Conservation (phyloP, 306 rosid species). For the Pterocarpus santalinus region DNA sequence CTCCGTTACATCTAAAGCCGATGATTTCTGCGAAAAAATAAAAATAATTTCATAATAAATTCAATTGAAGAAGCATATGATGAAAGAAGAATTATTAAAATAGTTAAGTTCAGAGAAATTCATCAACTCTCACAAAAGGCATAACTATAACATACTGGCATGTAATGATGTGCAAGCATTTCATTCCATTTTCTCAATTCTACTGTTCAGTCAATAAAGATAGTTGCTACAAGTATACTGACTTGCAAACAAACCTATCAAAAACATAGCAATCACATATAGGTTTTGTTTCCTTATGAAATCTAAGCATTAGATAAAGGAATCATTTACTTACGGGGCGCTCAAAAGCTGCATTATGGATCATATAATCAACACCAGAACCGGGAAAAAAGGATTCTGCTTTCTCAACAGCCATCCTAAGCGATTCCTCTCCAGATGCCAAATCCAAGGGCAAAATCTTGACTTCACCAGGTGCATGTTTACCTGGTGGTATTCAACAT, state of each 20-base stretch:
- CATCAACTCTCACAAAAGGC: conserved; percentile 7
- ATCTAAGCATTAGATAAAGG: conserved; percentile 27
- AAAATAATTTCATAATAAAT: not conserved
- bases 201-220: conserved; percentile 12
- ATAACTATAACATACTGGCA: conserved; percentile 7
- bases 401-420: conserved; percentile 71
- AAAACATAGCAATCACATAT: conserved; percentile 21
- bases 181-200: conserved; percentile 23
- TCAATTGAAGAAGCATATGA: conserved; percentile 14
- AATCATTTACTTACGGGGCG: conserved; percentile 82
- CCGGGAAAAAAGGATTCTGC: conserved; percentile 79
- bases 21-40: conserved; percentile 69
- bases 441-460: conserved; percentile 85
- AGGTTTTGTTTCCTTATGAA: conserved; percentile 23
- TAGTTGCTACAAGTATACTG: conserved; percentile 22
- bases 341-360: conserved; percentile 95
- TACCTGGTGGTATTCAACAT: conserved; percentile 64
- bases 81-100: not conserved
- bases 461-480: conserved; percentile 77
- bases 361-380: conserved; percentile 89
- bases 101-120: conserved; percentile 21
- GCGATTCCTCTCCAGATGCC: conserved; percentile 80
- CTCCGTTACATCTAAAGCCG: conserved; percentile 79
- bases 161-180: conserved; percentile 25
- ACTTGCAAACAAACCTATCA: not conserved